A percentile compares a stretch with the other conserved stretches of the same genome.
Conservation (phyloP, 495 filamentous ascomycete species). For the Aspergillus incahuasiensis region DNA sequence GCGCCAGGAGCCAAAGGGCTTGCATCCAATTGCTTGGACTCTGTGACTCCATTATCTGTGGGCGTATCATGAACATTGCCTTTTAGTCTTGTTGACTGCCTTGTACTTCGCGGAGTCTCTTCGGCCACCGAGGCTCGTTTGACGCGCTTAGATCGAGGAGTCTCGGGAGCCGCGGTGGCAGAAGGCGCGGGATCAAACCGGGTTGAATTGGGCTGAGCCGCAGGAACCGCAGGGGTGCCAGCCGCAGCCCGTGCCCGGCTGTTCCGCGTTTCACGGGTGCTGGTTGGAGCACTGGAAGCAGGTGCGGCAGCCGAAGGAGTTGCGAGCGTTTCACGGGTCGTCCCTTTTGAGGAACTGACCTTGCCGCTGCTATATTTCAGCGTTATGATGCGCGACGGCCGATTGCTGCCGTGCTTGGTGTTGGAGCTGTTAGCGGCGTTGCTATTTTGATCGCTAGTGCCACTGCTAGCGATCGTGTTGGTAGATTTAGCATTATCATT, state of each 20-base stretch:
- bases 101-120: slow-evolving; percentile 28
- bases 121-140: slow-evolving; percentile 18
- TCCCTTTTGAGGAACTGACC: slow-evolving; percentile 7
- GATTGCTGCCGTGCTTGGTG: slow-evolving; percentile 11
- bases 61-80: slow-evolving; percentile 15
- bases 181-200: slow-evolving; percentile 15
- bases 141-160: slow-evolving; percentile 29
- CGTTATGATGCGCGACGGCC: slow-evolving; percentile 23
- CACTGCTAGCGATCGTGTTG: slow-evolving; percentile 7
- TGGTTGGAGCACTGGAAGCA: slow-evolving; percentile 1
- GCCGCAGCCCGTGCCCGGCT: slow-evolving; percentile 22
- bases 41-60: slow-evolving; percentile 22
- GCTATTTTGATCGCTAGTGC: slow-evolving; percentile 11
- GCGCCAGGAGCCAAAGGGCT: slow-evolving; percentile 13
- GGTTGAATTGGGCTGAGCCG: slow-evolving; percentile 14
- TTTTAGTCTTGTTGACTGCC: slow-evolving; percentile 35
- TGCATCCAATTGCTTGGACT: slow-evolving; percentile 16
- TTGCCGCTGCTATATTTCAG: slow-evolving; percentile 18
- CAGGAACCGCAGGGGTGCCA: slow-evolving; percentile 10
- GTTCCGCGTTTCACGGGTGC: slow-evolving; percentile 24
- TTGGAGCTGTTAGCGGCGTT: slow-evolving; percentile 7
- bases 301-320: neutral
- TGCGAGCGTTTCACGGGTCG: slow-evolving; percentile 5
- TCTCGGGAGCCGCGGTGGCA: slow-evolving; percentile 30
- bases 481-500: slow-evolving; percentile 14